Conservation (phyloP, 495 filamentous ascomycete genomes). For the Halenospora varia region DNA sequence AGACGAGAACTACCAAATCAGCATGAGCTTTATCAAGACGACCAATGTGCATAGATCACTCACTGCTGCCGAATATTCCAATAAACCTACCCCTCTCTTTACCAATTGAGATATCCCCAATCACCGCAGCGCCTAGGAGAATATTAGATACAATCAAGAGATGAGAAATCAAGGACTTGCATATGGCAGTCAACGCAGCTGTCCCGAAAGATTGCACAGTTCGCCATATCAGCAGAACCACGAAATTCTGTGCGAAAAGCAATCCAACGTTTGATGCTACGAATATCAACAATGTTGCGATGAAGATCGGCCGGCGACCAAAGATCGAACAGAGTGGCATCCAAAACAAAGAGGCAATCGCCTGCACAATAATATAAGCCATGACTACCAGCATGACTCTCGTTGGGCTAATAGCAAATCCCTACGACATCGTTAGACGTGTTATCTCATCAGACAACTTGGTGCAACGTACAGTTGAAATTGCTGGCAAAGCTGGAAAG, state of each 20-base stretch:
- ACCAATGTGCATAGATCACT: too few relatives aligned
- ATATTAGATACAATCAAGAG: not conserved
- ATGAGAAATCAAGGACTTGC: slow-evolving; percentile 12
- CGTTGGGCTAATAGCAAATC: slow-evolving; percentile 25
- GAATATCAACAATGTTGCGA: slow-evolving; percentile 20
- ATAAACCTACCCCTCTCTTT: slow-evolving; percentile 50
- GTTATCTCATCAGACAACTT: not conserved
- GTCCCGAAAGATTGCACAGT: slow-evolving; percentile 59
- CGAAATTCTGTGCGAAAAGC: slow-evolving; percentile 52
- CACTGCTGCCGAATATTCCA: slow-evolving; percentile 47
- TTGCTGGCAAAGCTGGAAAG: slow-evolving; percentile 31
- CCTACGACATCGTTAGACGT: slow-evolving; percentile 20
- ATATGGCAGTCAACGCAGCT: slow-evolving; percentile 48
- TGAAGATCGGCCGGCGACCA: slow-evolving; percentile 55
- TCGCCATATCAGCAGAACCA: slow-evolving; percentile 52
- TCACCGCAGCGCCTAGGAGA: slow-evolving; percentile 39
- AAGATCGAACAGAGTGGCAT: slow-evolving; percentile 54
- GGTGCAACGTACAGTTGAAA: slow-evolving; percentile 7
- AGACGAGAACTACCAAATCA: slow-evolving; percentile 12
- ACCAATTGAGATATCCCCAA: slow-evolving; percentile 50
- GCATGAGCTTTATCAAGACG: too few relatives aligned
- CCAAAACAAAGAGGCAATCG: slow-evolving; percentile 25
- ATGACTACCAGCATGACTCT: slow-evolving; percentile 35
- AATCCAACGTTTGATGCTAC: slow-evolving; percentile 54
- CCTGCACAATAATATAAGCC: slow-evolving; percentile 31